Evolutionary conservation across 2,329 filamentous ascomycete species (phyloP), one percentile per base, ranked within the genome.

Genomic region (Fusarium globosum): DNA sequence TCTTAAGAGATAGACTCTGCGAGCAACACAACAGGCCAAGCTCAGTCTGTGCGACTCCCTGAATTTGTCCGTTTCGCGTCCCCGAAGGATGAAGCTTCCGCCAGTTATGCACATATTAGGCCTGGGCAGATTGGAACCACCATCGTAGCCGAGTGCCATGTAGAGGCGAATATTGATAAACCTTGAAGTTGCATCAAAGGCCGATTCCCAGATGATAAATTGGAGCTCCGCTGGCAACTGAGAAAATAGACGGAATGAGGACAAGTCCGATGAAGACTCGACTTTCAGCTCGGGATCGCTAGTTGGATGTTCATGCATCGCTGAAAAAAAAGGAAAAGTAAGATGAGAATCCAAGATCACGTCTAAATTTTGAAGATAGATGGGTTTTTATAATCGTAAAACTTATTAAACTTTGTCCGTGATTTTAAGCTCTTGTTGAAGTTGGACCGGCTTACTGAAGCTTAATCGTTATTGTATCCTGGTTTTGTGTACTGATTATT

Each of bases 191-290:
- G 49, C 33, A 13, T 45, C 26, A 10, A 69, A 39, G n/a, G 63
- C 55, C 13, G 43, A n/a, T 23, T 62, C 16, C 66, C 62, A 67
- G 23, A 67, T 57, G 14, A 20, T 20, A 7, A 26, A 12, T 26
- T 36, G 49, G 8, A 67, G 20, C 18, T 69, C 56, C 4, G 56
- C 4, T 4, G 66, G 56, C 2, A 69, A 23, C 11, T 18, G 18
- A 14, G 42, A 28, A 21, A 69, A 69, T 3, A 14, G 12, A 57
- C 28, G 20, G 45, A 69, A 69, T 10, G 41, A 36, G 7, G 13
- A 13, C 6, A 9, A 26, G 13, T 28, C 23, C 10, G 12, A 11
- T 20, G 10, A 14, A 20, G 48, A 33, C 48, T 58, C 10, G 20
- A 12, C 11, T 23, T 21, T 10, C 8, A 4, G 18, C 15, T 18